Evolutionary conservation across 768 basidiomycete genomes (phyloP), one percentile per base, ranked within the genome.

Genomic region (Tulasnella sp.): DNA sequence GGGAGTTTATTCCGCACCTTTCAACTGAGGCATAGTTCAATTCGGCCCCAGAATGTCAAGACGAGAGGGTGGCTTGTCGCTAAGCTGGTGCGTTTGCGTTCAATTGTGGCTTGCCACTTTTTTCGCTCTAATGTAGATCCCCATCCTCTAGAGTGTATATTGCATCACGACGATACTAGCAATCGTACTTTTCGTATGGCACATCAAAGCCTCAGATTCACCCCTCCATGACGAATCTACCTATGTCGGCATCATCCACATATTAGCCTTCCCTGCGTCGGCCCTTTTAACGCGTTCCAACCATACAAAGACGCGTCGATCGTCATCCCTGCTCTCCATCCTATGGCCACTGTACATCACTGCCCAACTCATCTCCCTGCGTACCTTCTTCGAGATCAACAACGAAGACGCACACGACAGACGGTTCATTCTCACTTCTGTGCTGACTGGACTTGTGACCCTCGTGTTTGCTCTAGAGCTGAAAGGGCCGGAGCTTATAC

Each of bases 331-430:
- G 11, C 70, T 92, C 38, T 78, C 96, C 9, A 68, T 93, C 49
- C 93, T 89, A 70, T 94, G 88, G 85, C 88, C 90, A 0, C 52
- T 77, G 8, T 87, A 89, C 64, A 51, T 79, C 11, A 19, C 74
- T 15, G 73, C 72, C 0, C 64, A 81, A 0, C 65, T 71, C 10
- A 68, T 87, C 4, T 81, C 84, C 78, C 72, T 80, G 0, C 78
- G 89, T 5, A 87, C 91, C 0, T 62, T 65, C 61, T 63, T 70
- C 41, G 59, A 68, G 43, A 63, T 66, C 49, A 57, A 64, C 45
- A 22, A 52, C 64, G 65, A 73, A 49, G 50, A 74, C n/a, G 46
- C 63, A 44, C 60, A 63, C 42, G 67, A 69, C 25, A 64, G 70
- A 46, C 73, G 69, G 29, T 31, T 30, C 2, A 19, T 38, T 17